These are phyloP conservation scores for Hortaea werneckii DNA, from an alignment of 2,329 filamentous ascomycete genomes.

Conservation along the genomic window DNA sequence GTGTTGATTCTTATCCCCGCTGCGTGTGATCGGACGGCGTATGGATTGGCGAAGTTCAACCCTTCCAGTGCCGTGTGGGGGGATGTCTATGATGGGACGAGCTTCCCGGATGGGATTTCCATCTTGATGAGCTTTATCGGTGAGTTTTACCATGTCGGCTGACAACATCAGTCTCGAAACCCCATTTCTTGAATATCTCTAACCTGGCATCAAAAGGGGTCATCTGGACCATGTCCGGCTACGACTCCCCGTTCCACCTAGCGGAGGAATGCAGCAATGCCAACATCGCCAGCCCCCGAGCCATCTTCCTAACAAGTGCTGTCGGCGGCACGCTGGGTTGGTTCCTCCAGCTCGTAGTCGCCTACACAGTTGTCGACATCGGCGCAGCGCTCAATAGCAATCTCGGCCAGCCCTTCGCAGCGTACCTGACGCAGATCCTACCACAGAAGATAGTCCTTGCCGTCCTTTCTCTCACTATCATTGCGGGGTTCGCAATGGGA, in stretches of 20 bases:
- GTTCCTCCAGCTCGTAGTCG: constrained; percentile 63
- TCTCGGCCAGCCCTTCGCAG: constrained; percentile 60
- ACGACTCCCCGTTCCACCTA: constrained; percentile 62
- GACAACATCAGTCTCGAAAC: neutral
- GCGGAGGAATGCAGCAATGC: constrained; percentile 67
- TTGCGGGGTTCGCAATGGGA: constrained; percentile 62
- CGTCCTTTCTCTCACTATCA: constrained; percentile 55
- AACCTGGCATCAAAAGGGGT: neutral
- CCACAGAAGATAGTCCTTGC: constrained; percentile 50
- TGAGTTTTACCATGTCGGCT: constrained; percentile 40
- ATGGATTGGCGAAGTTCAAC: constrained; percentile 48
- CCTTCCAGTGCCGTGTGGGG: constrained; percentile 53
- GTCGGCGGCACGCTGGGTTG: constrained; percentile 60
- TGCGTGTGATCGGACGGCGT: constrained; percentile 40
- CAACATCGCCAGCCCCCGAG: constrained; percentile 57
- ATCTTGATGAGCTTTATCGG: constrained; percentile 63
- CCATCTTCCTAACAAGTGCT: constrained; percentile 59
- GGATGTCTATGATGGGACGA: constrained; percentile 54
- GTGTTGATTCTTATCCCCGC: constrained; percentile 61
- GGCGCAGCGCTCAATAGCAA: constrained; percentile 47
- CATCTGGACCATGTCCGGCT: constrained; percentile 32
- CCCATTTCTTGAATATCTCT: neutral
- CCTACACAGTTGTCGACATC: constrained; percentile 61
- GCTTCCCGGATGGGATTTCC: constrained; percentile 56
- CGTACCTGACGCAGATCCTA: constrained; percentile 57